Percentiles rank a stretch among this genome's conserved stretches.
Conservation (phyloP, 2,329 filamentous ascomycete species). For the Aspergillus udagawae region DNA sequence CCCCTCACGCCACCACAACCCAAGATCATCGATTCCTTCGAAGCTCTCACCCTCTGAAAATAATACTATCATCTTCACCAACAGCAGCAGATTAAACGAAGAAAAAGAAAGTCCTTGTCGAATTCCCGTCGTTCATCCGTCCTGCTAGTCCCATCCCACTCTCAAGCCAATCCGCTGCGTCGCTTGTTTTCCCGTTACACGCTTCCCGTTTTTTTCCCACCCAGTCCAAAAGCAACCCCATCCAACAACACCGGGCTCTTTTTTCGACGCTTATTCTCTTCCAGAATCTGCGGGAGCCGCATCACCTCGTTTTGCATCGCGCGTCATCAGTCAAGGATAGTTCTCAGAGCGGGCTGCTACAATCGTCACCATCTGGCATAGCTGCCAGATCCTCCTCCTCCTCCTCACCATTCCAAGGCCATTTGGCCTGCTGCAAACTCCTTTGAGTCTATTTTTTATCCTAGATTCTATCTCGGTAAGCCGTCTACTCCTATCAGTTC, state of each 20-base stretch:
- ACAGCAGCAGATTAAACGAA: not conserved
- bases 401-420: slow-evolving; percentile 22
- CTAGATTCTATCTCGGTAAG: slow-evolving; percentile 28
- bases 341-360: slow-evolving; percentile 15
- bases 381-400: slow-evolving; percentile 19
- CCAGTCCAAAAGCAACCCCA: slow-evolving; percentile 2
- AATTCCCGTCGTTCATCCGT: not conserved
- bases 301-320: slow-evolving; percentile 14
- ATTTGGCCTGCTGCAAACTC: slow-evolving; percentile 22
- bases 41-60: not conserved
- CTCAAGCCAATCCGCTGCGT: not conserved
- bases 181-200: slow-evolving; percentile 1
- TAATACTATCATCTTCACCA: not conserved
- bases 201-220: not conserved
- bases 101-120: not conserved
- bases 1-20: slow-evolving; percentile 6
- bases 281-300: slow-evolving; percentile 16
- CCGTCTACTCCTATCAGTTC: slow-evolving; percentile 10
- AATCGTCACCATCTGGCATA: slow-evolving; percentile 22
- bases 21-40: not conserved
- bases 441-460: slow-evolving; percentile 21
- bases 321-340: slow-evolving; percentile 9
- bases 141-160: not conserved
- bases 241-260: slow-evolving; percentile 1
- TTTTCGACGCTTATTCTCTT: slow-evolving; percentile 2